These are phyloP conservation scores for Hibiscus syriacus DNA, from an alignment of 345 rosid species.

Conservation along the genomic window DNA sequence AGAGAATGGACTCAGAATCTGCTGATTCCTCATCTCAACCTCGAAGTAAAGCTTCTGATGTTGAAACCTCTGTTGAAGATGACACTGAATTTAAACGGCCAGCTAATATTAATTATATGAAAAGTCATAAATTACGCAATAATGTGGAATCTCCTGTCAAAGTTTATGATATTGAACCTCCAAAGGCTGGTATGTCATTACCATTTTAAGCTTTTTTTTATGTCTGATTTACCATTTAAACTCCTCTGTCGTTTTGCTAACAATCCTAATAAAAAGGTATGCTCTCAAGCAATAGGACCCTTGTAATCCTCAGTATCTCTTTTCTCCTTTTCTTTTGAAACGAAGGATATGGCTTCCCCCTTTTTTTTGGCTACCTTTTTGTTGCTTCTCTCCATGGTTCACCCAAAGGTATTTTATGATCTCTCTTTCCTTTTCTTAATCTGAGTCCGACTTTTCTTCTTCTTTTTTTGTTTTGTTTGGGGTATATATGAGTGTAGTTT, in stretches of 20 bases:
- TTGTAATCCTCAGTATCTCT: background rate
- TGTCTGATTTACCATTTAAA: background rate
- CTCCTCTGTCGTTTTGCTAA: background rate
- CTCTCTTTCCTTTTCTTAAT: background rate
- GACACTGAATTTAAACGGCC: conserved; percentile 1
- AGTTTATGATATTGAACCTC: conserved; percentile 1
- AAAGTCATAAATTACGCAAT: conserved; percentile 12
- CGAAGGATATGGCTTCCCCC: conserved; percentile 4
- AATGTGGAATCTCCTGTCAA: background rate
- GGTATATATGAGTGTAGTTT: background rate
- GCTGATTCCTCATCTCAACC: no score
- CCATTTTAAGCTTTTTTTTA: no score
- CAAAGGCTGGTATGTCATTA: background rate
- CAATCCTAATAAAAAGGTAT: background rate
- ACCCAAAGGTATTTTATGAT: conserved; percentile 14
- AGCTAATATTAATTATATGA: conserved; percentile 6
- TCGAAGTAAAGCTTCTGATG: no score
- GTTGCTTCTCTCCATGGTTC: conserved; percentile 20
- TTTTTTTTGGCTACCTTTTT: conserved; percentile 24
- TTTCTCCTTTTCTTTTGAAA: background rate
- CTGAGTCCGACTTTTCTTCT: background rate
- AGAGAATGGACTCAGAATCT: conserved; percentile 45
- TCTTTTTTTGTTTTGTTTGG: background rate
- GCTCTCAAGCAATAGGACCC: background rate
- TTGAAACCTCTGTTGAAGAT: conserved; percentile 11